These are phyloP conservation scores for Endoconidiophora laricicola DNA, from an alignment of 2,329 filamentous ascomycete species.

Conservation along the genomic window DNA sequence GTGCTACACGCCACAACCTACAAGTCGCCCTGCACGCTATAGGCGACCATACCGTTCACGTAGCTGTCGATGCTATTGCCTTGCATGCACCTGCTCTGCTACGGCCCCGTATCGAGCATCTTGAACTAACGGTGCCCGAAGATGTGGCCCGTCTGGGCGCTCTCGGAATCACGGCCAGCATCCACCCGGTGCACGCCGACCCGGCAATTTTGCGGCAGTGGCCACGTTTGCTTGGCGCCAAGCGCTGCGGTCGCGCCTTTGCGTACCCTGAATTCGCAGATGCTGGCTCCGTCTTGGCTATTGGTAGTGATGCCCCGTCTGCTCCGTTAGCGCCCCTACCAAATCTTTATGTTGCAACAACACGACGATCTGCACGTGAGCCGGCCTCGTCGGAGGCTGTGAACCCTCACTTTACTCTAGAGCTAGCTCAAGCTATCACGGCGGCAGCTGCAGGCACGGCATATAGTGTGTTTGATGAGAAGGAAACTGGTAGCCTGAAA, in stretches of 20 bases:
- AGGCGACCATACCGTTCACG: constrained; percentile 40
- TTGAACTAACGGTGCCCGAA: constrained; percentile 38
- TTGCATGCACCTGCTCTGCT: constrained; percentile 26
- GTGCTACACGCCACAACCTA: constrained; percentile 35
- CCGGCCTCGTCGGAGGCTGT: constrained; percentile 25
- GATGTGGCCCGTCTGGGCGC: constrained; percentile 40
- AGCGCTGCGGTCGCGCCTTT: constrained; percentile 41
- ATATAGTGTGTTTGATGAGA: constrained; percentile 41
- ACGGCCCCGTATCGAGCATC: constrained; percentile 47
- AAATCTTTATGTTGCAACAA: constrained; percentile 44
- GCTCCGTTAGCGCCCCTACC: constrained; percentile 36
- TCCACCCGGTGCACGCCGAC: constrained; percentile 42
- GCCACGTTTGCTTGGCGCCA: constrained; percentile 37
- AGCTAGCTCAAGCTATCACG: constrained; percentile 34
- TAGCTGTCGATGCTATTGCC: constrained; percentile 39
- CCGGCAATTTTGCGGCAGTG: constrained; percentile 46
- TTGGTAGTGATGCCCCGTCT: constrained; percentile 44
- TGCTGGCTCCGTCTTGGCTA: constrained; percentile 34
- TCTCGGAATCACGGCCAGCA: constrained; percentile 42
- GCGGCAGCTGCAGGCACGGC: constrained; percentile 39
- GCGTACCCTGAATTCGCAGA: constrained; percentile 45
- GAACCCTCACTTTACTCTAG: constrained; percentile 36
- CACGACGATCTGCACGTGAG: constrained; percentile 36
- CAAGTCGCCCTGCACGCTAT: constrained; percentile 51
- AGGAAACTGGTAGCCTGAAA: constrained; percentile 34